Percentiles rank a stretch among this genome's conserved stretches.
phyloP scores from a whole-genome alignment of 805 yeast species.

The Nakazawaea ishiwadae region DNA sequence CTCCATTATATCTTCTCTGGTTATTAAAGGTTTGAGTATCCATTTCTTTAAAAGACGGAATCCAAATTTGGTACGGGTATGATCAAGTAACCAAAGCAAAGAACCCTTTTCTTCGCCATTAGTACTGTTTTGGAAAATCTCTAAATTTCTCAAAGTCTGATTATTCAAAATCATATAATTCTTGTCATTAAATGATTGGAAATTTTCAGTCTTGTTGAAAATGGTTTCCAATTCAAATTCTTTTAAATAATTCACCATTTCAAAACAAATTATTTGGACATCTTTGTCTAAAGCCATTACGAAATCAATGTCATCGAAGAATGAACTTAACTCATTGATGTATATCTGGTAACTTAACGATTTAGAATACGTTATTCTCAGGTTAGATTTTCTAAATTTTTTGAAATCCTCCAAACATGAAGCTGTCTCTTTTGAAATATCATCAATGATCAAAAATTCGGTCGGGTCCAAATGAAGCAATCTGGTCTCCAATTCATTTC shows the following conservation, averaged over 20 bases:
- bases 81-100: constrained; percentile 73
- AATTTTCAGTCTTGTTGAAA: constrained; percentile 47
- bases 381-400: constrained; percentile 10
- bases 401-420: constrained; percentile 12
- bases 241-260: constrained; percentile 48
- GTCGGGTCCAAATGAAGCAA: constrained; percentile 70
- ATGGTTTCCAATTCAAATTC: constrained; percentile 61
- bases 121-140: constrained; percentile 66
- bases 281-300: constrained; percentile 22
- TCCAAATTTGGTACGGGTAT: constrained; percentile 78
- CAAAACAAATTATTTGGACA: constrained; percentile 34
- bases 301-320: constrained; percentile 17
- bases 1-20: constrained; percentile 47
- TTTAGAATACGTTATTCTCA: constrained; percentile 13
- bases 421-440: constrained; percentile 29
- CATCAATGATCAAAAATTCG: constrained; percentile 51
- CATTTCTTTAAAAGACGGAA: constrained; percentile 61
- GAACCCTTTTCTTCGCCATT: constrained; percentile 59
- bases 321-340: background rate
- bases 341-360: background rate
- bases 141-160: constrained; percentile 65
- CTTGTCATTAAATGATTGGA: constrained; percentile 42
- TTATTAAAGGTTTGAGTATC: constrained; percentile 68
- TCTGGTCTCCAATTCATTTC: constrained; percentile 70
- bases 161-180: constrained; percentile 57